A percentile compares a stretch with the other conserved stretches of the same genome.
phyloP scores from a whole-genome alignment of 768 basidiomycete genomes.

The Gautieria morchelliformis region DNA sequence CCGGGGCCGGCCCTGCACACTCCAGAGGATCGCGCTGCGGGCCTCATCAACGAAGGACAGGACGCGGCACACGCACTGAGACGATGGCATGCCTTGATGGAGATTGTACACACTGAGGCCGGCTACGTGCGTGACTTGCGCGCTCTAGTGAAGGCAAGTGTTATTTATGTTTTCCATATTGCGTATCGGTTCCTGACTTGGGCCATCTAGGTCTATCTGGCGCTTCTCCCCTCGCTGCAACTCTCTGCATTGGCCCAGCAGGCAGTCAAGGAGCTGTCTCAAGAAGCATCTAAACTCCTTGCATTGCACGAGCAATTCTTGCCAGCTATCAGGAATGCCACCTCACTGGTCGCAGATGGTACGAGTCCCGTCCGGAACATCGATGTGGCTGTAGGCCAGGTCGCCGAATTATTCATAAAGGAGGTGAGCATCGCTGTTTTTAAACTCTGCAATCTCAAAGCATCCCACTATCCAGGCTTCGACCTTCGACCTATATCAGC shows the following conservation, averaged over 20 bases:
- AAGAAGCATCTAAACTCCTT: constrained; percentile 63
- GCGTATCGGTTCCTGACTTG: background rate
- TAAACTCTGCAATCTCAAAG: background rate
- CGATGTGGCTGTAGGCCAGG: constrained; percentile 36
- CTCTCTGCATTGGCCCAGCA: constrained; percentile 15
- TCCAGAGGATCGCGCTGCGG: background rate
- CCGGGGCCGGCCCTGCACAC: background rate
- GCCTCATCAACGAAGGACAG: background rate
- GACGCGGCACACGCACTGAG: constrained; percentile 4
- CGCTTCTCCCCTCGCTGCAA: constrained; percentile 41
- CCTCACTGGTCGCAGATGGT: constrained; percentile 32
- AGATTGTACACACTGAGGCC: constrained; percentile 77
- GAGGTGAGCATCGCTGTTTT: constrained; percentile 29
- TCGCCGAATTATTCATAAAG: constrained; percentile 48
- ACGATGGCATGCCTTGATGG: constrained; percentile 66
- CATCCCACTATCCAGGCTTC: constrained; percentile 42
- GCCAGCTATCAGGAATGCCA: constrained; percentile 38
- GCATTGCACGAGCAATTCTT: constrained; percentile 60
- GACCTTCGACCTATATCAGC: constrained; percentile 69
- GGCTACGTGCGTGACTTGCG: constrained; percentile 75
- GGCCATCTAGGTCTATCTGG: constrained; percentile 50
- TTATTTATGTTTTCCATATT: constrained; percentile 3
- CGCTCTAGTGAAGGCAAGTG: constrained; percentile 60
- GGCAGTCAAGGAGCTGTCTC: constrained; percentile 50
- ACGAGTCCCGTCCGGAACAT: constrained; percentile 21